A percentile compares a stretch with the other conserved stretches of the same genome.
Conservation (phyloP, 139 green algal genomes). For the Zygnema circumcarinatum region DNA sequence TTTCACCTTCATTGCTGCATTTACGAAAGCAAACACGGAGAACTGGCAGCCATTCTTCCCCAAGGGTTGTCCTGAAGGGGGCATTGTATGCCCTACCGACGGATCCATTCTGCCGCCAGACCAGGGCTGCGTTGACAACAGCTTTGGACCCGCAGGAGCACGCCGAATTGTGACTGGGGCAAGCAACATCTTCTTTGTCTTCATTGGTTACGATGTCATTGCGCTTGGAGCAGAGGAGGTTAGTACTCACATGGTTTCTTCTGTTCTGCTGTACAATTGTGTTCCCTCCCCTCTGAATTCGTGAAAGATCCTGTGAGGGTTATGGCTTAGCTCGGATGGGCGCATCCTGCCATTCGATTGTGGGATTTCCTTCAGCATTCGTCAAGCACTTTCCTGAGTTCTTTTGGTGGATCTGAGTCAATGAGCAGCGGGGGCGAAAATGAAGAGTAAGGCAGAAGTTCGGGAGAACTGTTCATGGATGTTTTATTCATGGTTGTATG, state of each 20-base stretch:
- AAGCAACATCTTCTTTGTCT: constrained; percentile 48
- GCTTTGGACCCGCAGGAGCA: constrained; percentile 1
- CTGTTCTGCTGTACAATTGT: not conserved
- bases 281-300: not conserved
- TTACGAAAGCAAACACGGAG: constrained; percentile 17
- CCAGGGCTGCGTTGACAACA: not conserved
- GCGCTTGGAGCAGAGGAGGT: constrained; percentile 42
- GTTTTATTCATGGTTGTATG: not conserved
- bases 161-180: constrained; percentile 41
- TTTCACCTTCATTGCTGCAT: constrained; percentile 34
- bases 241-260: constrained; percentile 26
- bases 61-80: not conserved
- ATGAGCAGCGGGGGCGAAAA: not conserved
- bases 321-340: no score
- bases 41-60: constrained; percentile 41
- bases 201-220: constrained; percentile 46
- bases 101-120: not conserved
- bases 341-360: no score
- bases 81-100: not conserved
- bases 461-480: not conserved
- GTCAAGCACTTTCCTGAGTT: no score
- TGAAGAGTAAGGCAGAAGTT: not conserved
- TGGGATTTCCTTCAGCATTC: no score
- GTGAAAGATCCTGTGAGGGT: no score
- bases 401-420: no score